These are phyloP conservation scores for Fusarium sp. DNA, from an alignment of 2,329 filamentous ascomycete genomes.

Conservation along the genomic window DNA sequence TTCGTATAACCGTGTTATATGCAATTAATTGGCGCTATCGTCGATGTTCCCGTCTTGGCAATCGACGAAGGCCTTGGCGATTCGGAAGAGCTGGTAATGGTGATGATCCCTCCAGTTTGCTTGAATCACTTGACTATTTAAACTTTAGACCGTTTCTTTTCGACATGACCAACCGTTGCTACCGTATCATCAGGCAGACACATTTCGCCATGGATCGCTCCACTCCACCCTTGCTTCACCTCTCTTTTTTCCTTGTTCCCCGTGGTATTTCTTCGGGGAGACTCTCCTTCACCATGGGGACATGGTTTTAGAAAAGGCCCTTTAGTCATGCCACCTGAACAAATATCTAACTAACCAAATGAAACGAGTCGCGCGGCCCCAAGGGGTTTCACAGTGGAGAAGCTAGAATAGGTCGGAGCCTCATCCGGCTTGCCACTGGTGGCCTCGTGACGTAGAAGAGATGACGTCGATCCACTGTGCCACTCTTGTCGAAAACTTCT, in stretches of 20 bases:
- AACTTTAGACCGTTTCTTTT: neutral
- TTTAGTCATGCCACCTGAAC: conserved; percentile 1
- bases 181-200: neutral
- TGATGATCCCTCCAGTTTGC: neutral
- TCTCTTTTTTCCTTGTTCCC: neutral
- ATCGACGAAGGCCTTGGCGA: neutral
- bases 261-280: neutral
- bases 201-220: neutral
- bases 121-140: neutral
- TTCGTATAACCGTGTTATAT: neutral
- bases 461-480: neutral
- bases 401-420: neutral
- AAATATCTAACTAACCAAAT: neutral
- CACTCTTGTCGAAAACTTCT: conserved; percentile 26
- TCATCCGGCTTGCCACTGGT: neutral
- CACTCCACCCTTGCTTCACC: neutral
- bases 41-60: neutral
- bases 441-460: conserved; percentile 17
- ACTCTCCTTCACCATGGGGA: neutral
- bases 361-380: neutral
- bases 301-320: neutral
- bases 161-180: neutral
- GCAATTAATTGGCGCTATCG: neutral
- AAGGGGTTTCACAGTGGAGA: neutral
- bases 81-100: neutral